Conservation (phyloP, 1,284 basidiomycete species). For the Ceratobasidium sp. region DNA sequence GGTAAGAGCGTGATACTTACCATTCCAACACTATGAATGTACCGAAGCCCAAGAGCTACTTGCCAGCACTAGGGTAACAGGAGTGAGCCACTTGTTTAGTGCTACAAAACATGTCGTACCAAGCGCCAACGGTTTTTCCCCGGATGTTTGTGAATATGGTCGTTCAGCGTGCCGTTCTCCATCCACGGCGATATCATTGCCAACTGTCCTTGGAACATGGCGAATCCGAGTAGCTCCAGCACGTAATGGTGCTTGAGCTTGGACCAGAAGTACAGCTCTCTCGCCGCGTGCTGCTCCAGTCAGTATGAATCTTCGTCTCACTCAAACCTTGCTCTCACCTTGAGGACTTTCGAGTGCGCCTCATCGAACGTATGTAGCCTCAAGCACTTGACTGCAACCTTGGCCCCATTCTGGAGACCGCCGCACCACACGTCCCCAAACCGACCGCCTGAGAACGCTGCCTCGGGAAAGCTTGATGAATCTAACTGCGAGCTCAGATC, state of each 20-base stretch:
- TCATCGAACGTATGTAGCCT: not conserved
- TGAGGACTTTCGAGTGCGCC: not conserved
- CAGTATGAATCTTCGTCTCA: not conserved
- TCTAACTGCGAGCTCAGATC: not conserved
- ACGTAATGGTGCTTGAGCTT: constrained; percentile 18
- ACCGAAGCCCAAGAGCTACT: not conserved
- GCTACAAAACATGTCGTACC: not conserved
- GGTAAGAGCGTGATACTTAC: not conserved
- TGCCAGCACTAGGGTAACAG: not conserved
- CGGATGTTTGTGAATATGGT: not conserved
- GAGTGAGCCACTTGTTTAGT: too few relatives aligned
- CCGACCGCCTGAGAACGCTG: not conserved
- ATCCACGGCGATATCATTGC: constrained; percentile 26
- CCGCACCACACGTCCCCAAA: constrained; percentile 17
- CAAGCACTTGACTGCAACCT: constrained; percentile 7
- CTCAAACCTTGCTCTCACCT: not conserved
- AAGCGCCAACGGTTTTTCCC: not conserved
- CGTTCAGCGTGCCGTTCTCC: not conserved
- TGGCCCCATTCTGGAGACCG: not conserved
- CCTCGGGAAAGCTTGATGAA: not conserved
- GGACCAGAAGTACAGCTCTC: constrained; percentile 37
- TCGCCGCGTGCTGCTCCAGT: not conserved
- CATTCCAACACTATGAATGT: not conserved
- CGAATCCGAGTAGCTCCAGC: constrained; percentile 23
- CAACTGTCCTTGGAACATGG: constrained; percentile 1